Conservation (phyloP, 2,329 filamentous ascomycete genomes). For the Apiospora koreana region DNA sequence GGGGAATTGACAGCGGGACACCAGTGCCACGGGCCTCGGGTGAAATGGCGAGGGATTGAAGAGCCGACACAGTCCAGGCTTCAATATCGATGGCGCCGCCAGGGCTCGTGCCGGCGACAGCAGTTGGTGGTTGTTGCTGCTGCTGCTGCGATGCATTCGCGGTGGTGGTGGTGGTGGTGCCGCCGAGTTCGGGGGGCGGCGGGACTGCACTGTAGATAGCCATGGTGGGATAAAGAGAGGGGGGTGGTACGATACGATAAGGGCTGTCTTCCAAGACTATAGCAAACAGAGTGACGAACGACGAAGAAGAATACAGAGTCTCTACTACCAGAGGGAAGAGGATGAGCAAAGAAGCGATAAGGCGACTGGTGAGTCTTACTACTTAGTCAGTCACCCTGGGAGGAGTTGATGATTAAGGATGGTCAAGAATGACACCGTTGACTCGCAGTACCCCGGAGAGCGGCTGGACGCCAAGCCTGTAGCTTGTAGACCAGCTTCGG, state of each 20-base stretch:
- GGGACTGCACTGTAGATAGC: constrained; percentile 56
- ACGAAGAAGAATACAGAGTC: background rate
- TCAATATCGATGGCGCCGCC: constrained; percentile 58
- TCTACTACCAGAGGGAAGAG: background rate
- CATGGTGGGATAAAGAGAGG: constrained; percentile 21
- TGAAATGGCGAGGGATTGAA: constrained; percentile 56
- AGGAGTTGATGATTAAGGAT: background rate
- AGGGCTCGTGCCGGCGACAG: constrained; percentile 26
- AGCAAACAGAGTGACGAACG: background rate
- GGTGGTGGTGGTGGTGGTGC: constrained; percentile 16
- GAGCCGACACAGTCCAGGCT: constrained; percentile 64
- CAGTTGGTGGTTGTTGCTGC: constrained; percentile 22
- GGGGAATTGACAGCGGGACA: constrained; percentile 70
- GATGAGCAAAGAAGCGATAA: background rate
- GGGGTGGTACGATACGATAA: constrained; percentile 1
- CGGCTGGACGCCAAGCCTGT: background rate
- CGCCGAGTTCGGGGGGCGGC: constrained; percentile 43
- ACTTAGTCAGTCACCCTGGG: background rate
- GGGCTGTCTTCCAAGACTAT: background rate
- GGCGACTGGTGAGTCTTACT: background rate
- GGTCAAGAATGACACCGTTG: background rate
- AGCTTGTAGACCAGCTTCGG: background rate
- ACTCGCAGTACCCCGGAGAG: background rate
- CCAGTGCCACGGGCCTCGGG: constrained; percentile 60
- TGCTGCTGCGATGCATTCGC: constrained; percentile 21